Evolutionary conservation across 306 rosid genomes (phyloP), one percentile per base, ranked within the genome.

Genomic region (Dryas drummondii): DNA sequence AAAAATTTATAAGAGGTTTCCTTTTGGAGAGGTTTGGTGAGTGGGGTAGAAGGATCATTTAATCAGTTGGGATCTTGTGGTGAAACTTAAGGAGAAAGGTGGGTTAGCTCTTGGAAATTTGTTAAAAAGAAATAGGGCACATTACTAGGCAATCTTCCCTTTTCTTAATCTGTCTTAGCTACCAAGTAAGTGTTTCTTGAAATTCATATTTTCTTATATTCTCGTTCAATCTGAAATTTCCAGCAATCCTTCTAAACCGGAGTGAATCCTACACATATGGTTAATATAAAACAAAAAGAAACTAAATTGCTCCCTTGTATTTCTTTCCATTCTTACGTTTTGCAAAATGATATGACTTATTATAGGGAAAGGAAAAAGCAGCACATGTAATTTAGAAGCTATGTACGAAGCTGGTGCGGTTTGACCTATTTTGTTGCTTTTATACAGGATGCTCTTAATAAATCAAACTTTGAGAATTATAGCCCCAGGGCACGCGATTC

Each of bases 401-500:
- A 50, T 75, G 55, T 60, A 47, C 68, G 58, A 66, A 45, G 58
- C 12, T 48, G 19, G 37, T 66, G 22, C 60, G 77, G 61, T 66
- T 62, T 75, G 27, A 75, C 22, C 67, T 78, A 53, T 45, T 55
- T 82, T 81, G 68, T 69, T 77, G 70, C 61, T 71, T 58, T 79
- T 82, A 73, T 74, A 76, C 83, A 94, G 98, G 96, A 91, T 69
- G 92, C 98, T 79, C 98, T 94, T 78, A 83, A 84, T 79, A 88
- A 87, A 82, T 89, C 96, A 71, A 91, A 63, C 72, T 88, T 94
- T 69, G 97, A 90, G 86, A 89, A 63, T 81, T 94, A 91, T 50
- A 89, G 98, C 84, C 79, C 96, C 42, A 88, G 70, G 86, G 84
- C 94, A 40, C 91, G 97, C 57, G 97, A 91, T 80, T 94, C 98